Conservation (phyloP, 2,329 filamentous ascomycete species). For the Colletotrichum lini region DNA sequence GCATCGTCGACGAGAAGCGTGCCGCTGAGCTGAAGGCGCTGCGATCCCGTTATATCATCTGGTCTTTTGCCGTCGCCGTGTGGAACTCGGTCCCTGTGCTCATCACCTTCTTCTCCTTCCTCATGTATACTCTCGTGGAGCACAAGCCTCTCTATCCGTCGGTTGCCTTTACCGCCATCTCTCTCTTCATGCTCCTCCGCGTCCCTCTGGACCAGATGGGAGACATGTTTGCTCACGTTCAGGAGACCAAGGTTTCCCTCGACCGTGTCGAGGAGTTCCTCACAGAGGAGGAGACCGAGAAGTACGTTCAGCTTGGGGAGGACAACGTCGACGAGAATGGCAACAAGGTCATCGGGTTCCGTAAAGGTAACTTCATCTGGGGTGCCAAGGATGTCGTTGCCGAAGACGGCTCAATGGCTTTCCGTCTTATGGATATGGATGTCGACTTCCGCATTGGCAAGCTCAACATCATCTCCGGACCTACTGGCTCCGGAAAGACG, state of each 20-base stretch:
- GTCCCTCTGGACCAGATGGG: constrained; percentile 96
- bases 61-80: constrained; percentile 91
- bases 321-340: constrained; percentile 79
- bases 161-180: constrained; percentile 94
- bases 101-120: constrained; percentile 96
- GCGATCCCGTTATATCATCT: constrained; percentile 87
- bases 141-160: constrained; percentile 91
- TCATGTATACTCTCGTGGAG: constrained; percentile 92
- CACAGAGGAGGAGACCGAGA: constrained; percentile 94
- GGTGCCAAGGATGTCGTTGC: constrained; percentile 76
- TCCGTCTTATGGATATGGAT: constrained; percentile 86
- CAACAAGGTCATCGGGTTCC: constrained; percentile 85
- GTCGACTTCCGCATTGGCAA: constrained; percentile 87
- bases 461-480: constrained; percentile 92
- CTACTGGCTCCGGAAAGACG: constrained; percentile 95
- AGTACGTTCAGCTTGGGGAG: constrained; percentile 86
- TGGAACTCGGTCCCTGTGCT: constrained; percentile 97
- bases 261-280: constrained; percentile 97
- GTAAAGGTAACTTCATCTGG: constrained; percentile 90
- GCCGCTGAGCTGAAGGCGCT: constrained; percentile 82
- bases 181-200: constrained; percentile 92
- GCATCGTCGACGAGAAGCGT: constrained; percentile 91
- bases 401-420: constrained; percentile 78
- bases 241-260: constrained; percentile 96
- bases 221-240: constrained; percentile 98